Evolutionary conservation across 306 rosid species (phyloP).

Genomic region (Dalbergia cochinchinensis): DNA sequence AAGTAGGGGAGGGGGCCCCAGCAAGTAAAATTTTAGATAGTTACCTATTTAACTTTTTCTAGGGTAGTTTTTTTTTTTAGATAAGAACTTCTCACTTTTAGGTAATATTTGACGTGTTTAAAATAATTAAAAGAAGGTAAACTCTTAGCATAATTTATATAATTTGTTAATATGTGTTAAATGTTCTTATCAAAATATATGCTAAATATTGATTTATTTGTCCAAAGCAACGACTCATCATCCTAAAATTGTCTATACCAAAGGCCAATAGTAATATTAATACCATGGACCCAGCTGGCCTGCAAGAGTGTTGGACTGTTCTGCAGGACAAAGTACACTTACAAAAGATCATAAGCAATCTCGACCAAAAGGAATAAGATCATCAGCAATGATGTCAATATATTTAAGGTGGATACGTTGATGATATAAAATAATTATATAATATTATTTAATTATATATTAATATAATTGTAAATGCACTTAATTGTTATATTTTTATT

Average conservation of each 20-base stretch:
- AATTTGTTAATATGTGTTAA: too few species aligned
- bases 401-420: background rate
- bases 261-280: constrained; percentile 50
- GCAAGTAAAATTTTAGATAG: constrained; percentile 26
- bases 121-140: too few species aligned
- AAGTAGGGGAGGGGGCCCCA: constrained; percentile 22
- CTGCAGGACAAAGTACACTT: constrained; percentile 67
- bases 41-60: constrained; percentile 46
- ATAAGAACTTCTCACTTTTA: background rate
- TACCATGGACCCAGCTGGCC: constrained; percentile 62
- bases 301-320: constrained; percentile 65
- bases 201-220: too few species aligned
- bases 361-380: background rate
- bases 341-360: background rate
- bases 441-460: too few species aligned
- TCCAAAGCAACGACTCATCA: too few species aligned
- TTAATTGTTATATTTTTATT: too few species aligned
- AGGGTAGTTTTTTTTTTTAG: constrained; percentile 21
- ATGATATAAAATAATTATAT: too few species aligned
- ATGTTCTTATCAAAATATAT: too few species aligned
- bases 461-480: too few species aligned
- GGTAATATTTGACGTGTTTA: background rate
- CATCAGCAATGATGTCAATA: constrained; percentile 49
- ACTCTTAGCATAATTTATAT: too few species aligned
- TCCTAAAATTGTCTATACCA: too few species aligned